A percentile compares a stretch with the other conserved stretches of the same genome.
These are phyloP conservation scores for Cryptococcus maquisensis DNA, from an alignment of 1,284 basidiomycete genomes.

Conservation along the genomic window DNA sequence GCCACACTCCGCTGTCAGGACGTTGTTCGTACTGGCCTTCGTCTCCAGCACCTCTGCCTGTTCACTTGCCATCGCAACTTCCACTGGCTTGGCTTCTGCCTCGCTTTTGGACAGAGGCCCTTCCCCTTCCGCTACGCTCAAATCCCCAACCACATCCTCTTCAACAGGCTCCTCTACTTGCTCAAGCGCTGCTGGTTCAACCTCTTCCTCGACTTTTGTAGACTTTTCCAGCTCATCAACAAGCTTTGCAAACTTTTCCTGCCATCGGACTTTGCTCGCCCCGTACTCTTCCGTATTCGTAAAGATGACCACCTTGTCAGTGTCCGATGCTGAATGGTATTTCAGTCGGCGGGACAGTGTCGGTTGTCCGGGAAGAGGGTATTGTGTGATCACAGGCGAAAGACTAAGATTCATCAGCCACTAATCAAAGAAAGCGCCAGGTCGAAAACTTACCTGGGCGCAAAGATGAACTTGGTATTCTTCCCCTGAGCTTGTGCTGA, in stretches of 20 bases:
- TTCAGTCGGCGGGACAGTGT: slow-evolving; percentile 3
- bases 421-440: neutral
- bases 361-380: slow-evolving; percentile 4
- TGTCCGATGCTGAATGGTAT: slow-evolving; percentile 4
- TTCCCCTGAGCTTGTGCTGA: neutral
- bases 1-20: neutral
- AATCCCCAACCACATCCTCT: neutral
- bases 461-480: slow-evolving; percentile 3
- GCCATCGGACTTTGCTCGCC: neutral
- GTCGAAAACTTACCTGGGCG: slow-evolving; percentile 5
- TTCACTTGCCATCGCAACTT: neutral
- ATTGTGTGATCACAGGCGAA: slow-evolving; percentile 13
- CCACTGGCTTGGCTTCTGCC: neutral
- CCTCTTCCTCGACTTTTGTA: neutral
- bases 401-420: neutral
- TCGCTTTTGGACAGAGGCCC: neutral
- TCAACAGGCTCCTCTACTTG: neutral
- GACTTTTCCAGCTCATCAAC: slow-evolving; percentile 6
- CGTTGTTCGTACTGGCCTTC: neutral
- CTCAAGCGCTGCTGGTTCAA: neutral
- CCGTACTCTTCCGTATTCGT: neutral
- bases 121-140: no score
- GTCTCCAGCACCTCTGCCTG: neutral
- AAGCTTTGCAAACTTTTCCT: neutral
- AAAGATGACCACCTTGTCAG: slow-evolving; percentile 5